phyloP scores from a whole-genome alignment of 306 rosid species.

The Vigna reflexopilosa region DNA sequence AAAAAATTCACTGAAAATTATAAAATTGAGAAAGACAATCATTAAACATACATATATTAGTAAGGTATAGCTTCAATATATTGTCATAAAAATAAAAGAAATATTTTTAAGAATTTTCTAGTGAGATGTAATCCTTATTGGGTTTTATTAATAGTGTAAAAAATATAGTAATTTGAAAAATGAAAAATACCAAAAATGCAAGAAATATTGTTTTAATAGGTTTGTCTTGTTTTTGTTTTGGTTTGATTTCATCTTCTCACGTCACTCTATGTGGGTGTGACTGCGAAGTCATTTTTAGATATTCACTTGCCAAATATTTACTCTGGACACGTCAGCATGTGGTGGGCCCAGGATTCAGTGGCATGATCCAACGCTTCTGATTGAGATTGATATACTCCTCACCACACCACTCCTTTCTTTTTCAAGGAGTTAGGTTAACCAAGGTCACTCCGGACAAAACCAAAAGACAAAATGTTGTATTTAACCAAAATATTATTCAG shows the following conservation, averaged over 20 bases:
- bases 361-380: slow-evolving; percentile 41
- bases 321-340: slow-evolving; percentile 25
- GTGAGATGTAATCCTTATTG: no score
- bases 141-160: no score
- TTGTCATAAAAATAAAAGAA: no score
- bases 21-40: no score
- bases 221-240: not conserved
- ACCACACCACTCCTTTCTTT: slow-evolving; percentile 18
- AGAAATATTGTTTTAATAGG: not conserved
- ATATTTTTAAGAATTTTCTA: no score
- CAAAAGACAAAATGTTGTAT: not conserved
- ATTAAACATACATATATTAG: no score
- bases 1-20: no score
- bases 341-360: slow-evolving; percentile 14
- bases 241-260: slow-evolving; percentile 34
- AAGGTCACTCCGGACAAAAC: not conserved
- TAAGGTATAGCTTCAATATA: no score
- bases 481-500: not conserved
- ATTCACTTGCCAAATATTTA: slow-evolving; percentile 25
- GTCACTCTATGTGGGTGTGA: slow-evolving; percentile 10
- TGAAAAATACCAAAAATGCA: not conserved
- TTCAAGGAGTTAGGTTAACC: not conserved
- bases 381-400: not conserved
- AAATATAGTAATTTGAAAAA: not conserved
- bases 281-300: slow-evolving; percentile 7